phyloP scores from a whole-genome alignment of 306 rosid genomes.

The Vachellia collinsii region DNA sequence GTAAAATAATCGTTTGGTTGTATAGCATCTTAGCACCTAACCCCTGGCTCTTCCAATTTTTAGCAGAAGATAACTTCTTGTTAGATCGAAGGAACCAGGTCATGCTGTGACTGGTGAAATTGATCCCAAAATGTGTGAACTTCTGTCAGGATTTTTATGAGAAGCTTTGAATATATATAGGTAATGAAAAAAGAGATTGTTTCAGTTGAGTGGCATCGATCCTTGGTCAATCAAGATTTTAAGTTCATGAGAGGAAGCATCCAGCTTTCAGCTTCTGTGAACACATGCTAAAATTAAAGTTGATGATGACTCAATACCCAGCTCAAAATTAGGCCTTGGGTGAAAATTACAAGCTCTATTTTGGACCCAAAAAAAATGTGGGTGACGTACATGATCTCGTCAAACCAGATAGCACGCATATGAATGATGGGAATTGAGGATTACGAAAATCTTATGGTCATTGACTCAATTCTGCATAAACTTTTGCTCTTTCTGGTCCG shows the following conservation, averaged over 20 bases:
- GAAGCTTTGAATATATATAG: constrained; percentile 16
- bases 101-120: constrained; percentile 50
- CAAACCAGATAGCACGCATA: not conserved
- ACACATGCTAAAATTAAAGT: not conserved
- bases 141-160: constrained; percentile 36
- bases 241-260: not conserved
- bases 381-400: too few relatives aligned
- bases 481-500: too few relatives aligned
- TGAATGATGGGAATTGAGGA: not conserved
- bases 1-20: constrained; percentile 49
- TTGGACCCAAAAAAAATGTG: not conserved
- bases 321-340: not conserved
- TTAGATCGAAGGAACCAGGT: constrained; percentile 47
- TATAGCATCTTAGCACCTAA: constrained; percentile 78
- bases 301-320: not conserved
- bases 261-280: not conserved
- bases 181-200: constrained; percentile 1
- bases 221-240: not conserved
- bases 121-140: constrained; percentile 51
- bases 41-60: constrained; percentile 84
- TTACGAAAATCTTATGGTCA: not conserved
- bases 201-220: not conserved
- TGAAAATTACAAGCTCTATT: not conserved
- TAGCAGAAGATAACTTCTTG: constrained; percentile 79
- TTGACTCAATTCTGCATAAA: not conserved